Conservation (phyloP, 306 rosid species). For the Acacia confusa region DNA sequence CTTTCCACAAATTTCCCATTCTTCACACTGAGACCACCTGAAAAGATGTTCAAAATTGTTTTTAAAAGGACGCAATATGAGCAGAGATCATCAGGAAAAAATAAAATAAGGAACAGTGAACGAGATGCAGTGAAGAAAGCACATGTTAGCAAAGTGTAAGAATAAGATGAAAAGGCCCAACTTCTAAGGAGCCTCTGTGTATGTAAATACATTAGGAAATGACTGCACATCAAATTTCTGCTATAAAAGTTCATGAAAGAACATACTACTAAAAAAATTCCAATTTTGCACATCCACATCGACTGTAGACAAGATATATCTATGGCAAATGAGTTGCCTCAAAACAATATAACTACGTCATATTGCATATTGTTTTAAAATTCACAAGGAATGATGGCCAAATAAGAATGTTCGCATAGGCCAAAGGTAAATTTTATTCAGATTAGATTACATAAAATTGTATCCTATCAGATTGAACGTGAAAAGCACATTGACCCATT, state of each 20-base stretch:
- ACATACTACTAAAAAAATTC: neutral
- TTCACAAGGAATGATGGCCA: constrained; percentile 1
- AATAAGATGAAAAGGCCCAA: neutral
- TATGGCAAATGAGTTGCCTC: neutral
- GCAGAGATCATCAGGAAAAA: neutral
- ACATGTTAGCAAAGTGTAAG: constrained; percentile 1
- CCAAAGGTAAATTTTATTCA: neutral
- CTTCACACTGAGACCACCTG: constrained; percentile 60
- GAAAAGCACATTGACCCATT: neutral
- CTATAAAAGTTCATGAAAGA: neutral
- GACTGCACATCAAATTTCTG: neutral
- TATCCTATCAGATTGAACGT: constrained; percentile 9
- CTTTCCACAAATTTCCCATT: constrained; percentile 65
- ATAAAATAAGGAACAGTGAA: constrained; percentile 3
- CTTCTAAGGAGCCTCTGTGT: neutral
- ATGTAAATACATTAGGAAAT: neutral
- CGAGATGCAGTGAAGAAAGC: neutral
- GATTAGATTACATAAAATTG: neutral
- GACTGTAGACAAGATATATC: neutral
- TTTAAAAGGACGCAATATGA: neutral
- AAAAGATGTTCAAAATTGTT: constrained; percentile 22
- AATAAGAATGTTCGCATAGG: neutral
- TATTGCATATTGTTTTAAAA: constrained; percentile 12
- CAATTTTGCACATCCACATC: neutral
- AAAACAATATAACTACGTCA: neutral